Evolutionary conservation across 169 alveolate species (phyloP), one percentile per base, ranked within the genome.

Genomic region (Cryptosporidium meleagridis): DNA sequence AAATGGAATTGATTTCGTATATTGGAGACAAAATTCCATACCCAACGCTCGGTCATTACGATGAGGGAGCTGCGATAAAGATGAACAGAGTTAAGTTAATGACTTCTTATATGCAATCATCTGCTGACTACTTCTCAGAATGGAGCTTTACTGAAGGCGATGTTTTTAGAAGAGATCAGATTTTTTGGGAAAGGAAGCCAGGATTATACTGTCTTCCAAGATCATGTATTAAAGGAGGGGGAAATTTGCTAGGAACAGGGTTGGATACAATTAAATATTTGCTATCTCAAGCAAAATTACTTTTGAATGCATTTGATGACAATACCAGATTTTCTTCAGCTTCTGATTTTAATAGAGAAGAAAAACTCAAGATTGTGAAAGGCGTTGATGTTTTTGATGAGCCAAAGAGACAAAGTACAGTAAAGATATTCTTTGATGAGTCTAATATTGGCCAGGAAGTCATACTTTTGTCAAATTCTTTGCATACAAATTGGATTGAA

Each of bases 181-280:
- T 80, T 29, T 26, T 80, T 26, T 80, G 89, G 89, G 89, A 80
- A 41, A 59, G 89, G 41, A 80, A 29, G 44, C 89, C 89, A 3
- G 89, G 89, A 44, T 26, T 80, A 41, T 80, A 80, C 62, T 80
- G 89, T 26, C 62, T 80, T 7, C 89, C 89, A 62, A 80, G 89
- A 21, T 59, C 69, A 31, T 80, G 89, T 80, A 80, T 80, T 26
- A 80, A 53, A 21, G 89, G 89, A 21, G 89, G 89, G 5, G 89
- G 89, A 6, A 80, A 80, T 39, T 59, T 80, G 41, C 67, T 80
- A 33, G 89, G 89, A 8, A 35, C 73, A 44, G 89, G 89, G 16
- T 12, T 80, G 21, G 89, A 80, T 65, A 62, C 75, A 41, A 80
- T 80, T 21, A 80, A 65, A 41, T 80, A 80, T 80, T 41, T 65